Conservation (phyloP, 169 alveolate species). For the Eimeria falciformis region DNA sequence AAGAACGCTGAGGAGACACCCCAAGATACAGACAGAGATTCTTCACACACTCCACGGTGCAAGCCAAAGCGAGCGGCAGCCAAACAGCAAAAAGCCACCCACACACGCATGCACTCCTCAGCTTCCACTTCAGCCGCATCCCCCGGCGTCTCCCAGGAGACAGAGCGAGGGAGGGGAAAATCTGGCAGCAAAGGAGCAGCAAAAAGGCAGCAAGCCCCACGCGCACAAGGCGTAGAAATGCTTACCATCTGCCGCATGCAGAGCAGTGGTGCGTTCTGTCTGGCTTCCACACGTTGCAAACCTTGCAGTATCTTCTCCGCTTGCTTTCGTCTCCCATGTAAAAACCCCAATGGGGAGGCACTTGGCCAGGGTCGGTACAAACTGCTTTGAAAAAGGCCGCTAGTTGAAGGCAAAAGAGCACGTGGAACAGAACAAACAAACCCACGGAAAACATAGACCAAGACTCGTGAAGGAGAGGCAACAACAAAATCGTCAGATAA, state of each 20-base stretch:
- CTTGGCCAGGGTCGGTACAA: slow-evolving; percentile 97
- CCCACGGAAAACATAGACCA: neutral
- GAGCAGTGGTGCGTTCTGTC: slow-evolving; percentile 94
- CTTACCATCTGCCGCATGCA: slow-evolving; percentile 88
- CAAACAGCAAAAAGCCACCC: too few relatives aligned
- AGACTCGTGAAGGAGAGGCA: neutral
- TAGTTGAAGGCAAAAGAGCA: slow-evolving; percentile 48
- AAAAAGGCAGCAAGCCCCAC: too few relatives aligned
- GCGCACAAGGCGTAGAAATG: too few relatives aligned
- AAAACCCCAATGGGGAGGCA: slow-evolving; percentile 97
- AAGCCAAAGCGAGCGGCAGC: too few relatives aligned
- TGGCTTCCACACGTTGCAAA: slow-evolving; percentile 94
- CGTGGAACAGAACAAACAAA: slow-evolving; percentile 35
- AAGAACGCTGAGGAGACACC: too few relatives aligned
- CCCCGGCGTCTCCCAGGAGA: too few relatives aligned
- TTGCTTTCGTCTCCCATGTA: slow-evolving; percentile 97
- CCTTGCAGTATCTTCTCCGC: slow-evolving; percentile 95
- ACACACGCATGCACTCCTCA: too few relatives aligned
- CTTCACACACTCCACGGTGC: too few relatives aligned
- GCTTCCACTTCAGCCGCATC: too few relatives aligned
- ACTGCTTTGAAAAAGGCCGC: slow-evolving; percentile 58
- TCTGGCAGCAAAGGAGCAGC: too few relatives aligned
- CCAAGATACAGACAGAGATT: too few relatives aligned
- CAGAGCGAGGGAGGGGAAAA: too few relatives aligned
- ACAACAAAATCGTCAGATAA: neutral